Evolutionary conservation across 2,329 filamentous ascomycete species (phyloP).

Genomic region (Arachnomyces sp.): DNA sequence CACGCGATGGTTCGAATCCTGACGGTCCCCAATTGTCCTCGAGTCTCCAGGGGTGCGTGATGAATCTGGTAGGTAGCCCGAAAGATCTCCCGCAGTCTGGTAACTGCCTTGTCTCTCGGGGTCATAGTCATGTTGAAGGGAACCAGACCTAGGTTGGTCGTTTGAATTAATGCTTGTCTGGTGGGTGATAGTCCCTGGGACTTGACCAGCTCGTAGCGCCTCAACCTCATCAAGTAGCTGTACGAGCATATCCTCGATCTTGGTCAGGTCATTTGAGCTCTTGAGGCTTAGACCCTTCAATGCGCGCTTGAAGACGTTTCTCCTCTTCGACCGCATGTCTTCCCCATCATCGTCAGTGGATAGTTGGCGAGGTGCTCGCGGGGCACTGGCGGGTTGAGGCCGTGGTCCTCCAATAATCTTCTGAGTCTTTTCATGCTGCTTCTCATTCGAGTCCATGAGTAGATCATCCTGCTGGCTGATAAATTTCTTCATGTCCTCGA

Average conservation of each 20-base stretch:
- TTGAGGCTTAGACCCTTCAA: constrained; percentile 82
- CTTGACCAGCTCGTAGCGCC: constrained; percentile 57
- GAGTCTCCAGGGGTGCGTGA: constrained; percentile 27
- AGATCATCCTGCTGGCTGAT: constrained; percentile 83
- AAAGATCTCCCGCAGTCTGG: constrained; percentile 64
- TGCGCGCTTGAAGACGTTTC: constrained; percentile 90
- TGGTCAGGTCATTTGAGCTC: constrained; percentile 75
- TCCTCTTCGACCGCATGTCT: constrained; percentile 65
- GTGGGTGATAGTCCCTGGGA: constrained; percentile 26
- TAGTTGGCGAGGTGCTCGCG: constrained; percentile 48
- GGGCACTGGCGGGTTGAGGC: constrained; percentile 61
- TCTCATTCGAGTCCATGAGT: constrained; percentile 78
- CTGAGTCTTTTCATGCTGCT: constrained; percentile 79
- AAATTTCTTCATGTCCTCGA: constrained; percentile 89
- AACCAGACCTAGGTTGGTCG: constrained; percentile 55
- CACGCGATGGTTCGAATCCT: constrained; percentile 65
- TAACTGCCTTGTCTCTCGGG: constrained; percentile 72
- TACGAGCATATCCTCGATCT: constrained; percentile 86
- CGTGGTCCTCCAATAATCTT: constrained; percentile 78
- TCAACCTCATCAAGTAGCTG: constrained; percentile 90
- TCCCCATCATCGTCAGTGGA: constrained; percentile 45
- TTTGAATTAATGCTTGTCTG: constrained; percentile 55
- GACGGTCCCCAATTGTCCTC: constrained; percentile 39
- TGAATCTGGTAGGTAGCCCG: constrained; percentile 60
- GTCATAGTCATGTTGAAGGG: constrained; percentile 70